Evolutionary conservation across 768 basidiomycete genomes (phyloP).

Genomic region (Mycena rebaudengoi): DNA sequence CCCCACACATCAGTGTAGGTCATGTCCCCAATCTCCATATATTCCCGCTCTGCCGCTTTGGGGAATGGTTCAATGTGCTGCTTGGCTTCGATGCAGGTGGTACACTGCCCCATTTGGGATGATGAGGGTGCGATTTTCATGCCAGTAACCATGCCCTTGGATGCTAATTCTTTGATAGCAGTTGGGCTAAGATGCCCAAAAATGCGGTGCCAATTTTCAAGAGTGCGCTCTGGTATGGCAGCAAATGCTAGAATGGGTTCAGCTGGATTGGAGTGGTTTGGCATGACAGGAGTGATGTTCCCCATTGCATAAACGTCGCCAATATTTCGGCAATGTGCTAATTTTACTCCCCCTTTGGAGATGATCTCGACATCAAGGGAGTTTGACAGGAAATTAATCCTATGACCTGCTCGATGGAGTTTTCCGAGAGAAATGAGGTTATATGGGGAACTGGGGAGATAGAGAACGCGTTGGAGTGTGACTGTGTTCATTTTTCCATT

Average conservation of each 20-base stretch:
- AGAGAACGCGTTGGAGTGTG: slow-evolving; percentile 9
- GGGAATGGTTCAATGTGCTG: slow-evolving; percentile 30
- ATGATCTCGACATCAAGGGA: slow-evolving; percentile 5
- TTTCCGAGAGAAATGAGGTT: slow-evolving; percentile 17
- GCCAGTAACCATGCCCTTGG: slow-evolving; percentile 30
- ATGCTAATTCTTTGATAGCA: slow-evolving; percentile 23
- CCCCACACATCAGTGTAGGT: slow-evolving; percentile 33
- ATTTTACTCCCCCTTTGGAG: background rate
- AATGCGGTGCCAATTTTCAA: slow-evolving; percentile 17
- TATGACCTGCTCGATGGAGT: slow-evolving; percentile 7
- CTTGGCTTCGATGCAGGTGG: slow-evolving; percentile 35
- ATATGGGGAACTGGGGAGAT: slow-evolving; percentile 2
- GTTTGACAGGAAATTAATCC: background rate
- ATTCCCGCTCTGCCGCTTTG: slow-evolving; percentile 18
- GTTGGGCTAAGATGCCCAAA: slow-evolving; percentile 32
- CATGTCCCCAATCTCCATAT: slow-evolving; percentile 29
- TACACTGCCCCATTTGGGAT: slow-evolving; percentile 22
- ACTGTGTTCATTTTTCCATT: background rate
- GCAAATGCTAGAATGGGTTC: background rate
- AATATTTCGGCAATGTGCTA: slow-evolving; percentile 4
- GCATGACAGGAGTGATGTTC: background rate
- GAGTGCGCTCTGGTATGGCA: slow-evolving; percentile 10
- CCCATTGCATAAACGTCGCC: slow-evolving; percentile 8
- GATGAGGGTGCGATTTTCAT: slow-evolving; percentile 22
- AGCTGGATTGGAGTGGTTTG: background rate